Base-by-base conservation (phyloP, 805 yeast genomes). In the Maudiozyma saulgeensis region DNA sequence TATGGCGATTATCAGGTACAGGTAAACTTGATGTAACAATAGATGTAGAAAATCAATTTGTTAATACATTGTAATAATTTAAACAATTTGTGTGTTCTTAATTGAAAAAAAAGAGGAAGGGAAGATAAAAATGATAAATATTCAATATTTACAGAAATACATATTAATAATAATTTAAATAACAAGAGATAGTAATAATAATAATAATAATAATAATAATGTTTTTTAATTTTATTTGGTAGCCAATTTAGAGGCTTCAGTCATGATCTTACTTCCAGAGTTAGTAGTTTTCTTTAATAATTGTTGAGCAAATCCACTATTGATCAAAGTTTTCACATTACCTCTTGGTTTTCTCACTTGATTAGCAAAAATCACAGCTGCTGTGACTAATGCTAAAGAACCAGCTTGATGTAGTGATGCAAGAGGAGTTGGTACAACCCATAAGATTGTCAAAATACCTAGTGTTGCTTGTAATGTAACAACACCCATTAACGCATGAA, bases 381-480 rank as follows among this genome's bases (percentile, higher is more conserved):
- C 75, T 0, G 99, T 90, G 58, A 93, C 72, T 45, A 93, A 73
- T 0, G 95, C 95, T 57, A 93, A 70, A 1, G 97, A 96, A 57
- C 98, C 98, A 8, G 96, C 96, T 72, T 93, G 99, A 65, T 93
- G 99, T 6, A 89, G 79, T 4, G 97, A 95, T 1, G 96, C 99
- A 44, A 91, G 69, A 31, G 96, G 87, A 23, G 86, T 81, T 28
- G 99, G 99, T 21, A 93, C 98, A 49, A 90, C 74, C 65, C 87
- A 90, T 21, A 90, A 66, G 56, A 93, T 74, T 0, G 99, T 93
- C 31, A 81, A 70, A 47, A 93, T 87, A 48, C 99, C 99, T 42
- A 93, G 72, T 0, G 86, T 71, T 2, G 83, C 96, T 69, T 93
- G 99, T 19, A 85, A 59, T 1, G 88, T 69, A 3, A 81, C 98